Evolutionary conservation across 495 filamentous ascomycete genomes (phyloP).

Genomic region (Jackrogersella multiformis): DNA sequence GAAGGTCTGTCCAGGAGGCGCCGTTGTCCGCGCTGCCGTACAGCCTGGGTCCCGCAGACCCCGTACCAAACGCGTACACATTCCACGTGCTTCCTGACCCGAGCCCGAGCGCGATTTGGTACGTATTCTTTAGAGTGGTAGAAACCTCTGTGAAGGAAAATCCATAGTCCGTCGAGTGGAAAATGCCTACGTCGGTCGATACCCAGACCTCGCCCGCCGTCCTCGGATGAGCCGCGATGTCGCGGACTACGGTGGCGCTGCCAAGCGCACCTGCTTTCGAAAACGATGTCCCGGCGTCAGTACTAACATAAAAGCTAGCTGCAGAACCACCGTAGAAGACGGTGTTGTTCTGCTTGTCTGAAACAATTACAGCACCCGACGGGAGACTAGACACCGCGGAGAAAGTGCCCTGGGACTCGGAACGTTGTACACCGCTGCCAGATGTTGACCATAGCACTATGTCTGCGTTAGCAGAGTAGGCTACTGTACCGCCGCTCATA

Average conservation of each 20-base stretch:
- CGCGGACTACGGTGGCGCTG: constrained; percentile 53
- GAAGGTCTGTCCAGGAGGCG: constrained; percentile 61
- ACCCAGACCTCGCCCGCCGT: constrained; percentile 63
- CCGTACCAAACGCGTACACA: constrained; percentile 61
- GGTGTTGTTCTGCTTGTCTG: constrained; percentile 62
- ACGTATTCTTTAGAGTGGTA: constrained; percentile 51
- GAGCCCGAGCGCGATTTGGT: constrained; percentile 57
- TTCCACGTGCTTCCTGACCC: constrained; percentile 52
- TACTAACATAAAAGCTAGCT: constrained; percentile 58
- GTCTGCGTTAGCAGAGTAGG: constrained; percentile 62
- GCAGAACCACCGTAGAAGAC: constrained; percentile 63
- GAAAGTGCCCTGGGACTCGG: constrained; percentile 55
- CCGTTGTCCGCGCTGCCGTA: constrained; percentile 62
- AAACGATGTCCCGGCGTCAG: constrained; percentile 57
- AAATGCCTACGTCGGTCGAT: constrained; percentile 62
- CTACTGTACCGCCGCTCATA: constrained; percentile 57
- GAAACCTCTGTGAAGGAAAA: constrained; percentile 53
- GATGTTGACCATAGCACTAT: constrained; percentile 61
- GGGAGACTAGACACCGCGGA: constrained; percentile 55
- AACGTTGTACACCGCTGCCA: constrained; percentile 53
- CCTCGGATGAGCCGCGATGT: constrained; percentile 60
- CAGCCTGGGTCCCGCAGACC: constrained; percentile 55
- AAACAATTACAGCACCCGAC: constrained; percentile 56
- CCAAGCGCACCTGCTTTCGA: constrained; percentile 46
- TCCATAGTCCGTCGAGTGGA: constrained; percentile 61